Percentiles rank a stretch among this genome's conserved stretches.
These are phyloP conservation scores for Allium cepa DNA, from an alignment of 106 monocot species.

Conservation along the genomic window DNA sequence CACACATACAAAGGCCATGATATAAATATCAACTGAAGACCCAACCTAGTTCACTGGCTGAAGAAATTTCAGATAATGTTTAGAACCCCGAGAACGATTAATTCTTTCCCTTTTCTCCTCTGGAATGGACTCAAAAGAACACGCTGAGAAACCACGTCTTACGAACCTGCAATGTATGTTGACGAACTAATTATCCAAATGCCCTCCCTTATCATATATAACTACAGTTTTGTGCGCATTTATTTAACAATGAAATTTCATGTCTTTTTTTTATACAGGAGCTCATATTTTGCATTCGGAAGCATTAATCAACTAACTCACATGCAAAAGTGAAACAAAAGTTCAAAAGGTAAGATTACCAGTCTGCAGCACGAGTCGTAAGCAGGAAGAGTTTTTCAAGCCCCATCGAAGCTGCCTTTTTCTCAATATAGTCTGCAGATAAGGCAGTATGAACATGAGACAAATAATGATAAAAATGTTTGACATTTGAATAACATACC, in stretches of 20 bases:
- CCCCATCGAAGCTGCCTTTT: conserved; percentile 61
- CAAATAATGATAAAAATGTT: neutral
- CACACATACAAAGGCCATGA: too few relatives aligned
- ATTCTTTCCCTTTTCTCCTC: conserved; percentile 50
- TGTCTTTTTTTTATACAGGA: too few relatives aligned
- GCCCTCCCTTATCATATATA: too few relatives aligned
- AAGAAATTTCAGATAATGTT: conserved; percentile 66
- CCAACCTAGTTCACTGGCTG: conserved; percentile 21
- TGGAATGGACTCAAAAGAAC: conserved; percentile 67
- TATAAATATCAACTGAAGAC: too few relatives aligned
- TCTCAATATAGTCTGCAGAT: conserved; percentile 73
- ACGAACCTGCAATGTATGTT: conserved; percentile 54
- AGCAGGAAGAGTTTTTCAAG: conserved; percentile 76
- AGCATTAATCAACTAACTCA: too few relatives aligned
- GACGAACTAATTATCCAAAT: neutral
- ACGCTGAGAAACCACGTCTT: conserved; percentile 73
- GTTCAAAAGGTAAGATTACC: conserved; percentile 17
- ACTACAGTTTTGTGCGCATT: too few relatives aligned
- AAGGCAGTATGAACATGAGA: neutral
- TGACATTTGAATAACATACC: conserved; percentile 23
- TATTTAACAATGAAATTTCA: too few relatives aligned
- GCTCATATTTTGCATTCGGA: too few relatives aligned
- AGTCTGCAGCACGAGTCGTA: conserved; percentile 67
- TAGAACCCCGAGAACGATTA: conserved; percentile 73
- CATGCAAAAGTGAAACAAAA: too few relatives aligned